These are phyloP conservation scores for Fusarium circinatum DNA, from an alignment of 2,329 filamentous ascomycete genomes.

Conservation along the genomic window DNA sequence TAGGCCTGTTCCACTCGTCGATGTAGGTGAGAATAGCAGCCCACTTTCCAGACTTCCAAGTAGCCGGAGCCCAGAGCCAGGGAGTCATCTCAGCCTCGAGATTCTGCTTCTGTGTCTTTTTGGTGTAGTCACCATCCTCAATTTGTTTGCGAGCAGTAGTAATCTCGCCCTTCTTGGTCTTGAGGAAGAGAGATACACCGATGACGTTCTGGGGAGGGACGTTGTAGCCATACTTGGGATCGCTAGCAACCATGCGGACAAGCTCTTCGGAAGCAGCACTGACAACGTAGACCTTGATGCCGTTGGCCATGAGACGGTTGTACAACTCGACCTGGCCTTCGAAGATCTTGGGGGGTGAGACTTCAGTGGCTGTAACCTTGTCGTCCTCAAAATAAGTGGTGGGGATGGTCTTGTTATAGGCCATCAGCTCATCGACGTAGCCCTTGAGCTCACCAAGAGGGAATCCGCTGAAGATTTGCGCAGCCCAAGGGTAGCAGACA, in stretches of 20 bases:
- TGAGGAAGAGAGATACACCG: conserved; percentile 53
- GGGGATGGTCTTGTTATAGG: conserved; percentile 51
- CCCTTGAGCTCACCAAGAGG: conserved; percentile 57
- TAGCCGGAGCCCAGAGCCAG: conserved; percentile 55
- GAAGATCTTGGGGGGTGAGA: conserved; percentile 52
- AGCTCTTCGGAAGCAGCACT: conserved; percentile 56
- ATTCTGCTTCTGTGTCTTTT: conserved; percentile 45
- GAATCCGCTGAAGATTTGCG: conserved; percentile 55
- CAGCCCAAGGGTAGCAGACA: conserved; percentile 56
- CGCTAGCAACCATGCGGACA: conserved; percentile 57
- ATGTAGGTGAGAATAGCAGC: conserved; percentile 56
- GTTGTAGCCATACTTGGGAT: conserved; percentile 58
- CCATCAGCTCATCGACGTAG: conserved; percentile 59
- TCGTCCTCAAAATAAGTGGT: conserved; percentile 52
- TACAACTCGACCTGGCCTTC: conserved; percentile 56
- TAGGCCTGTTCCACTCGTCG: conserved; percentile 55
- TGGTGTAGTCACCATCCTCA: conserved; percentile 49
- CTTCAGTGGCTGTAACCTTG: conserved; percentile 40
- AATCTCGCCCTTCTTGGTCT: conserved; percentile 44
- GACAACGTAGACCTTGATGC: conserved; percentile 56
- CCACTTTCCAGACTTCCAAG: conserved; percentile 58
- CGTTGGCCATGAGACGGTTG: conserved; percentile 55
- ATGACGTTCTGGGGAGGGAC: conserved; percentile 57
- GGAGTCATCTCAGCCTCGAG: conserved; percentile 53
- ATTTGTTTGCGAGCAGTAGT: conserved; percentile 55